Evolutionary conservation across 2,329 filamentous ascomycete genomes (phyloP).

Genomic region (Colletotrichum acutatum): DNA sequence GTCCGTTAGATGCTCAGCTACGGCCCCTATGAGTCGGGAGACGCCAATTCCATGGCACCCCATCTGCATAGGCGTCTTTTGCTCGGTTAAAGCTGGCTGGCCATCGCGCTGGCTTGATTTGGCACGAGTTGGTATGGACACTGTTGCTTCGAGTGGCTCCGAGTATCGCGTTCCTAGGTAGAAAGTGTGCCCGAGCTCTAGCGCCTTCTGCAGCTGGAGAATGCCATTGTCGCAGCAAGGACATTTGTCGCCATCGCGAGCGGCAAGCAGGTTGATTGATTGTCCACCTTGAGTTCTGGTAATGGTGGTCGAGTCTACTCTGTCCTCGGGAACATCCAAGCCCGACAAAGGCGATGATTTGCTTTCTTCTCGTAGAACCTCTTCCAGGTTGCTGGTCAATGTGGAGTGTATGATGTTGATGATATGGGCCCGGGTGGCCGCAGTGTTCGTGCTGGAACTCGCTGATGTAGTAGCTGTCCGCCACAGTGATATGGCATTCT

Average conservation of each 20-base stretch:
- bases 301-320: constrained; percentile 39
- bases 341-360: background rate
- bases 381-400: constrained; percentile 41
- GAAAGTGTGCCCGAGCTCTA: constrained; percentile 96
- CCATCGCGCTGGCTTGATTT: constrained; percentile 2
- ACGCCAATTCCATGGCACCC: constrained; percentile 97
- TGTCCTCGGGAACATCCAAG: background rate
- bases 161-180: constrained; percentile 92
- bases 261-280: constrained; percentile 72
- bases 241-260: constrained; percentile 77
- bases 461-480: constrained; percentile 41
- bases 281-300: constrained; percentile 44
- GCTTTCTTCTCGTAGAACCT: constrained; percentile 35
- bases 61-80: constrained; percentile 77
- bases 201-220: constrained; percentile 75
- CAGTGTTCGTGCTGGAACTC: constrained; percentile 38
- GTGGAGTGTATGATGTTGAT: constrained; percentile 50
- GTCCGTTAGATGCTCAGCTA: constrained; percentile 81
- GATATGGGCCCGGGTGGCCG: constrained; percentile 33
- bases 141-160: constrained; percentile 73
- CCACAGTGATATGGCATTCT: constrained; percentile 68
- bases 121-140: constrained; percentile 57
- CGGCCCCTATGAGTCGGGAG: constrained; percentile 87
- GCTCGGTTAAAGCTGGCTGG: background rate
- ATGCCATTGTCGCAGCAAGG: constrained; percentile 73